These are phyloP conservation scores for Leishmania martiniquensis DNA, from an alignment of 208 protist genomes.

Conservation along the genomic window DNA sequence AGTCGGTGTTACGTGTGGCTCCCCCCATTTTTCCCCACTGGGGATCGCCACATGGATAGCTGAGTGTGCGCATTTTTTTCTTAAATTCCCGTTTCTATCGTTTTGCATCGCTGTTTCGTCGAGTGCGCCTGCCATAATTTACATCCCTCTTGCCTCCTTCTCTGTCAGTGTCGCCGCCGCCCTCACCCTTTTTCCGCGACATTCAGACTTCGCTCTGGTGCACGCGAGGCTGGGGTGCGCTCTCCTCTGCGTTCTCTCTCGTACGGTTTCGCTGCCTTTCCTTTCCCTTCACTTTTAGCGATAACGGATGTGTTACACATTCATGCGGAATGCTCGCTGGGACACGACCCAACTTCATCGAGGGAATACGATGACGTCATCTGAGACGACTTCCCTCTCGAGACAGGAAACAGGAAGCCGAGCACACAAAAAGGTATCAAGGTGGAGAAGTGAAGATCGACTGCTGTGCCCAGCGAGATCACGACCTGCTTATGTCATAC, in stretches of 20 bases:
- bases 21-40: neutral
- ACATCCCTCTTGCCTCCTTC: neutral
- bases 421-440: neutral
- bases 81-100: neutral
- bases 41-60: neutral
- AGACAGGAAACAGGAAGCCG: neutral
- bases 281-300: neutral
- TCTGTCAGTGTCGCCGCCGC: neutral
- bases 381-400: neutral
- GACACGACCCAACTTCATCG: neutral
- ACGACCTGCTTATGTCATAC: neutral
- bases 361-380: neutral
- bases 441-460: neutral
- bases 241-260: neutral
- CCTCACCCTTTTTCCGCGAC: neutral
- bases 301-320: neutral
- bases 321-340: neutral
- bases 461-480: neutral
- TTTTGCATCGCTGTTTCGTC: neutral
- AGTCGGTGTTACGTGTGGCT: neutral
- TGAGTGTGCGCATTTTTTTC: neutral
- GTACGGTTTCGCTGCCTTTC: neutral
- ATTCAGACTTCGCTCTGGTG: neutral
- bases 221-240: neutral
- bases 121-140: neutral